phyloP scores from a whole-genome alignment of 305 asterid species.

The Fraxinus floribunda region DNA sequence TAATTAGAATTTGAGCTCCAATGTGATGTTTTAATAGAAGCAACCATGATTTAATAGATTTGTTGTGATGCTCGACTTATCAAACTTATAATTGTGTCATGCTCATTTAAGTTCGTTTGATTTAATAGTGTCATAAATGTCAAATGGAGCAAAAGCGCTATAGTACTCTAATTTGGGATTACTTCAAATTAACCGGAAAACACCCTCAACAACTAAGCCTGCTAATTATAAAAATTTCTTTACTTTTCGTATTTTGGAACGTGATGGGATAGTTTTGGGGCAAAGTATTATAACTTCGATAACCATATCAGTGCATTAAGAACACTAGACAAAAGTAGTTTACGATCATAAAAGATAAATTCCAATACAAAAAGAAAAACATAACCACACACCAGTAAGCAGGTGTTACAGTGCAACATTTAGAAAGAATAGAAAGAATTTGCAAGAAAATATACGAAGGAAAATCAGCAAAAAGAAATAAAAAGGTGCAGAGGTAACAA shows the following conservation, averaged over 20 bases:
- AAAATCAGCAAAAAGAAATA: background rate
- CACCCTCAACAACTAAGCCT: background rate
- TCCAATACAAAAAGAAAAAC: background rate
- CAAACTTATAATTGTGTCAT: background rate
- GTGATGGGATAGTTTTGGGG: background rate
- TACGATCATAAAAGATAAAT: background rate
- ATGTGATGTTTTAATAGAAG: background rate
- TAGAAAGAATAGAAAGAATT: background rate
- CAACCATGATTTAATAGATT: background rate
- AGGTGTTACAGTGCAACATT: conserved; percentile 1
- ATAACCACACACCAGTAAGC: background rate
- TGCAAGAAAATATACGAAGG: background rate
- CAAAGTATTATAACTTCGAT: background rate
- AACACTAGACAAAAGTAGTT: background rate
- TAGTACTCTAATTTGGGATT: background rate
- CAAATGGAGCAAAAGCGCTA: background rate
- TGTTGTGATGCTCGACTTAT: background rate
- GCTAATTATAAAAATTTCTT: background rate
- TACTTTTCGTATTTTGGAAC: background rate
- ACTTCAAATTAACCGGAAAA: background rate
- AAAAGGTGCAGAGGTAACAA: background rate
- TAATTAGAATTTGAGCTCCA: background rate
- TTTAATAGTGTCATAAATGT: background rate
- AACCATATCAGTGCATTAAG: background rate
- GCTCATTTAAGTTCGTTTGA: background rate